Evolutionary conservation across 805 yeast species (phyloP).

Genomic region (Wickerhamomyces rabaulensis): DNA sequence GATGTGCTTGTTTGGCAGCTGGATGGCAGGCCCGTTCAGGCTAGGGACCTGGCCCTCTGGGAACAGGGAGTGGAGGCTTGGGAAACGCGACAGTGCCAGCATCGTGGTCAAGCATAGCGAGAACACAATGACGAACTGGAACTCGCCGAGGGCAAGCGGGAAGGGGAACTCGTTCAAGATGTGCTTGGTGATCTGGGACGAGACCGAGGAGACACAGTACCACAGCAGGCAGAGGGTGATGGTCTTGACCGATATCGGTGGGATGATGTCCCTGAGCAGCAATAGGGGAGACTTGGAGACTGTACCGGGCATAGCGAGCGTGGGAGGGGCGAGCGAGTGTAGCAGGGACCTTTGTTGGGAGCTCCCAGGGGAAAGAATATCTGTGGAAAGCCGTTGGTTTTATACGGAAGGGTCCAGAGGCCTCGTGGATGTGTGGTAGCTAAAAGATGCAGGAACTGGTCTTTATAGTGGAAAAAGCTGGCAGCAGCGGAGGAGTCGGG

Average conservation of each 20-base stretch:
- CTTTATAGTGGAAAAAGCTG: no score
- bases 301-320: background rate
- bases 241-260: conserved; percentile 2
- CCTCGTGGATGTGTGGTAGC: no score
- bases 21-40: conserved; percentile 17
- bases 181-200: conserved; percentile 57
- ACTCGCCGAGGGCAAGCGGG: conserved; percentile 61
- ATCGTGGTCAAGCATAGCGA: conserved; percentile 36
- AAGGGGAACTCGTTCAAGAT: conserved; percentile 50
- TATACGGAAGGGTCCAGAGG: no score
- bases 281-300: background rate
- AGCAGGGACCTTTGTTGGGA: no score
- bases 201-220: conserved; percentile 58
- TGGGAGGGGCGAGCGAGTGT: background rate
- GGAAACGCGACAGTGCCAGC: conserved; percentile 27
- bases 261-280: conserved; percentile 10
- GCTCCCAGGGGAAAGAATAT: background rate
- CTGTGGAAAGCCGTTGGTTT: no score
- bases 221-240: conserved; percentile 43
- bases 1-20: conserved; percentile 33
- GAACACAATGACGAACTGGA: conserved; percentile 53
- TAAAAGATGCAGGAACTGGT: background rate
- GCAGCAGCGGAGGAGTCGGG: no score
- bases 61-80: conserved; percentile 31
- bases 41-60: conserved; percentile 53